Conservation (phyloP, 2,329 filamentous ascomycete species). For the Cladosporium velox region DNA sequence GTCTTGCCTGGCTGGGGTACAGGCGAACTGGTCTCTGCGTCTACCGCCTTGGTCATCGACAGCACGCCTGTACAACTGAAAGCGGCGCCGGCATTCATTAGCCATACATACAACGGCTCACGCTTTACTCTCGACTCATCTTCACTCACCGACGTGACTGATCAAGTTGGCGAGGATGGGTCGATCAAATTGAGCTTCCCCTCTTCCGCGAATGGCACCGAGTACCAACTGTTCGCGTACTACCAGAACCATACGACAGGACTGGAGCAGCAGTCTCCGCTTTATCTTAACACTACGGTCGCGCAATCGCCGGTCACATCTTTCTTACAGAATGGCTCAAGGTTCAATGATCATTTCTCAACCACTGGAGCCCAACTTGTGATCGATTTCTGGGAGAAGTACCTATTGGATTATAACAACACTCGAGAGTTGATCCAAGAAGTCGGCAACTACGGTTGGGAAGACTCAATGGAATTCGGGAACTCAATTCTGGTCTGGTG, state of each 20-base stretch:
- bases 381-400: slow-evolving; percentile 39
- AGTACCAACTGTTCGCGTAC: slow-evolving; percentile 36
- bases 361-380: slow-evolving; percentile 31
- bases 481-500: slow-evolving; percentile 30
- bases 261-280: slow-evolving; percentile 36
- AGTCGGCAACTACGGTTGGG: slow-evolving; percentile 41
- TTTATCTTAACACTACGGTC: slow-evolving; percentile 28
- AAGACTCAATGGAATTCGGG: slow-evolving; percentile 39
- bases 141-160: slow-evolving; percentile 35
- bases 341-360: slow-evolving; percentile 40
- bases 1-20: slow-evolving; percentile 44
- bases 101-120: slow-evolving; percentile 27
- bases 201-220: slow-evolving; percentile 24
- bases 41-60: slow-evolving; percentile 24
- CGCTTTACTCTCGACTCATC: slow-evolving; percentile 28
- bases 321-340: slow-evolving; percentile 38
- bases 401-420: slow-evolving; percentile 32
- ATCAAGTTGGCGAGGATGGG: slow-evolving; percentile 31
- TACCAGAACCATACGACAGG: slow-evolving; percentile 35
- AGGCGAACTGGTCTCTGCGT: slow-evolving; percentile 33
- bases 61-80: slow-evolving; percentile 21
- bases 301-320: slow-evolving; percentile 28
- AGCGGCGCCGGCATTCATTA: slow-evolving; percentile 23
- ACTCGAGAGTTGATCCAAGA: slow-evolving; percentile 28
- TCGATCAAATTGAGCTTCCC: slow-evolving; percentile 31